Evolutionary conservation across 805 yeast species (phyloP).

Genomic region (Ogataea ganodermae): DNA sequence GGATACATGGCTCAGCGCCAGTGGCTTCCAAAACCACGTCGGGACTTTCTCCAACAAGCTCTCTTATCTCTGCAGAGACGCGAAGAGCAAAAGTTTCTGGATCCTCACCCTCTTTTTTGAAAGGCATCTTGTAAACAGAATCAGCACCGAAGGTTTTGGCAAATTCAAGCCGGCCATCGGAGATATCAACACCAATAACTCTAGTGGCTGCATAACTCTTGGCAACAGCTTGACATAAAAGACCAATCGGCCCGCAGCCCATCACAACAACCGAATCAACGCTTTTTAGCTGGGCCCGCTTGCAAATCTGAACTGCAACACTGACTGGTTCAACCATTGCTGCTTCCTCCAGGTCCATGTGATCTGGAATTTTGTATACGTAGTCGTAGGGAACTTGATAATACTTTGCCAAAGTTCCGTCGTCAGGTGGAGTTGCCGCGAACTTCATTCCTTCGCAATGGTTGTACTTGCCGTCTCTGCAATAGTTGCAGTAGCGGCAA

Average conservation of each 20-base stretch:
- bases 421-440: slow-evolving; percentile 88
- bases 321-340: slow-evolving; percentile 85
- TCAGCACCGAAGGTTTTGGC: slow-evolving; percentile 64
- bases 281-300: slow-evolving; percentile 58
- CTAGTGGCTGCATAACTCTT: slow-evolving; percentile 74
- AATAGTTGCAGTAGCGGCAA: slow-evolving; percentile 69
- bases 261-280: slow-evolving; percentile 72
- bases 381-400: slow-evolving; percentile 82
- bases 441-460: slow-evolving; percentile 85
- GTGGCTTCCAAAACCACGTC: slow-evolving; percentile 75
- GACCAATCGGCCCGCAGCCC: slow-evolving; percentile 91
- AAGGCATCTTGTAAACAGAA: slow-evolving; percentile 49
- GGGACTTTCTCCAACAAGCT: slow-evolving; percentile 34
- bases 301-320: slow-evolving; percentile 82
- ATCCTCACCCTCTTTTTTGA: slow-evolving; percentile 49
- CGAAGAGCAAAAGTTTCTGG: slow-evolving; percentile 41
- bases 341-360: slow-evolving; percentile 78
- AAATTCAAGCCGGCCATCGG: slow-evolving; percentile 64
- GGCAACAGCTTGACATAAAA: slow-evolving; percentile 71
- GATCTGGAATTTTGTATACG: slow-evolving; percentile 75
- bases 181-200: slow-evolving; percentile 69
- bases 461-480: slow-evolving; percentile 77
- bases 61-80: slow-evolving; percentile 39
- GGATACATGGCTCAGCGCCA: slow-evolving; percentile 77
- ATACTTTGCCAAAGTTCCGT: slow-evolving; percentile 77